phyloP scores from a whole-genome alignment of 2,329 filamentous ascomycete genomes.

The Colletotrichum eleusines region DNA sequence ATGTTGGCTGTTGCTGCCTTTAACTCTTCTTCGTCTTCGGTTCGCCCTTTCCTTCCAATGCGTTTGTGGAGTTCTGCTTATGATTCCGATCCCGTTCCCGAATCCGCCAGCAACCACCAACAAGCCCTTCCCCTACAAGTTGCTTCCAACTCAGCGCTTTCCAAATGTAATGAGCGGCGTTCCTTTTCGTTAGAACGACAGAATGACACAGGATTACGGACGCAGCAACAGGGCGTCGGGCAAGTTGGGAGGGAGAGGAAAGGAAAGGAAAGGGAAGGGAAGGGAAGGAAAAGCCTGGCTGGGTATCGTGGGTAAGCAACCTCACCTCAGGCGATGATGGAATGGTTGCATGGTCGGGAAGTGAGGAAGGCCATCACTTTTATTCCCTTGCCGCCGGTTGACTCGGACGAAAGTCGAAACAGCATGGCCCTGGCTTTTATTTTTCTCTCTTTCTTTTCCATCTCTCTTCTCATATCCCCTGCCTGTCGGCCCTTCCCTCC shows the following conservation, averaged over 20 bases:
- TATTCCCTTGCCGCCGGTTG: conserved; percentile 34
- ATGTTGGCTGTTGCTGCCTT: conserved; percentile 12
- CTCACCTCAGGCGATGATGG: conserved; percentile 21
- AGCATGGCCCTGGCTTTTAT: conserved; percentile 13
- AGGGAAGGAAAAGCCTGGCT: background rate
- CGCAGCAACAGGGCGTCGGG: conserved; percentile 13
- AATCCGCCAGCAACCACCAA: conserved; percentile 6
- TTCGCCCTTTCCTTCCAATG: conserved; percentile 5
- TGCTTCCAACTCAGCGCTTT: conserved; percentile 8
- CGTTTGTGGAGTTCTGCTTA: background rate
- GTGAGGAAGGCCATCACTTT: conserved; percentile 25
- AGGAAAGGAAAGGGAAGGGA: background rate
- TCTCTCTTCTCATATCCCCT: conserved; percentile 27
- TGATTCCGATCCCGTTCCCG: background rate
- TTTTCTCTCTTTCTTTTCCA: conserved; percentile 20
- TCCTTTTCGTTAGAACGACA: conserved; percentile 21
- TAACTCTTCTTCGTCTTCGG: conserved; percentile 6
- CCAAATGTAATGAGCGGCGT: conserved; percentile 15
- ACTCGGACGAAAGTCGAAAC: conserved; percentile 28
- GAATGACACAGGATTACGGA: background rate
- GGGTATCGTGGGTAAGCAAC: conserved; percentile 35
- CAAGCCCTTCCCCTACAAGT: conserved; percentile 15
- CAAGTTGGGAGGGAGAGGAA: conserved; percentile 1
- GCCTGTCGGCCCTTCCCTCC: conserved; percentile 8
- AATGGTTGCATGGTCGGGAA: background rate